phyloP scores from a whole-genome alignment of 2,329 filamentous ascomycete species.

The Penicillium sp. region DNA sequence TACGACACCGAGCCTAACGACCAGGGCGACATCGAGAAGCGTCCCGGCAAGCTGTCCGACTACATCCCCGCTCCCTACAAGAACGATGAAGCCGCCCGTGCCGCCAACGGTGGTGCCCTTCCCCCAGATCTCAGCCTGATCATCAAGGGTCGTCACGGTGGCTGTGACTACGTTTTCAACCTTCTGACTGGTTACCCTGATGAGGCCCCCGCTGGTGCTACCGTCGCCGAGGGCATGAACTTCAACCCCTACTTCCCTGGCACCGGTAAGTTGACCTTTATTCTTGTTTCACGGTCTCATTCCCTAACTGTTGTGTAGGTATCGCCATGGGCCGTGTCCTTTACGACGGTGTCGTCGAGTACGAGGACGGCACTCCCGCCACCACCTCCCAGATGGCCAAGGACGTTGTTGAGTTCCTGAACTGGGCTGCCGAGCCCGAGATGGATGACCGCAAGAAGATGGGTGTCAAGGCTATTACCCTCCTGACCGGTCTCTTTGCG shows the following conservation, averaged over 20 bases:
- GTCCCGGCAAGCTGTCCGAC: slow-evolving; percentile 95
- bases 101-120: slow-evolving; percentile 95
- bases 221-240: slow-evolving; percentile 84
- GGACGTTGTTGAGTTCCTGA: slow-evolving; percentile 97
- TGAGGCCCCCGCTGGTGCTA: slow-evolving; percentile 83
- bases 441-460: slow-evolving; percentile 99
- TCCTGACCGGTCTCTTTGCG: slow-evolving; percentile 72
- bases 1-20: slow-evolving; percentile 98
- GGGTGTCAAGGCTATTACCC: slow-evolving; percentile 91
- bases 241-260: slow-evolving; percentile 99
- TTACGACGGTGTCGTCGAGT: slow-evolving; percentile 95
- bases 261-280: slow-evolving; percentile 56
- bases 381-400: slow-evolving; percentile 99
- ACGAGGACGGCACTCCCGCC: slow-evolving; percentile 91
- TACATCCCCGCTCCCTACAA: slow-evolving; percentile 94
- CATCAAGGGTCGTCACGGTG: slow-evolving; percentile 94
- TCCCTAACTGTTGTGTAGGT: slow-evolving; percentile 28
- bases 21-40: slow-evolving; percentile 96
- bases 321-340: slow-evolving; percentile 99
- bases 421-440: slow-evolving; percentile 98
- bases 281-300: slow-evolving; percentile 10
- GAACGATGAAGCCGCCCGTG: slow-evolving; percentile 97
- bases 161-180: slow-evolving; percentile 97
- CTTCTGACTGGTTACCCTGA: slow-evolving; percentile 96
- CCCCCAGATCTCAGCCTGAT: slow-evolving; percentile 97